Conservation (phyloP, 2,329 filamentous ascomycete species). For the Fusarium goolgardi region DNA sequence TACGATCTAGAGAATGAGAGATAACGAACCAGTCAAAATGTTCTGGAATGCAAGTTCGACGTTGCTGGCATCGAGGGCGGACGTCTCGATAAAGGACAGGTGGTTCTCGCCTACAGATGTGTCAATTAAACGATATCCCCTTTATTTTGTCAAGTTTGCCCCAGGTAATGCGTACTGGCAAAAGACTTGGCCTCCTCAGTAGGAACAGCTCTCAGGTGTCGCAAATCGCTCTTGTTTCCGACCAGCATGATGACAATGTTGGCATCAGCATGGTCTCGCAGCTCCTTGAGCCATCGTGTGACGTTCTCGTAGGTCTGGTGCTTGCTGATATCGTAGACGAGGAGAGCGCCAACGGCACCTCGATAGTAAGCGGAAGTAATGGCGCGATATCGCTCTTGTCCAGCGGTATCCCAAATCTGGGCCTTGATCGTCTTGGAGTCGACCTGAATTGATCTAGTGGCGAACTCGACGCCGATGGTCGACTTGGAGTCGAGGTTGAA, state of each 20-base stretch:
- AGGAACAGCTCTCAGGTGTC: slow-evolving; percentile 94
- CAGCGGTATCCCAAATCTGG: slow-evolving; percentile 99
- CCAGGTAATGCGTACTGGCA: slow-evolving; percentile 74
- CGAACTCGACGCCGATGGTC: slow-evolving; percentile 99
- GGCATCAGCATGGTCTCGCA: slow-evolving; percentile 96
- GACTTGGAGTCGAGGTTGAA: slow-evolving; percentile 99
- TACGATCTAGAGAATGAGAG: background rate
- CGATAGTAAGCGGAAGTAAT: slow-evolving; percentile 99
- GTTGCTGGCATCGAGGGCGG: slow-evolving; percentile 97
- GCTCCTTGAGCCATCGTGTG: slow-evolving; percentile 98
- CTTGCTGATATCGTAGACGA: slow-evolving; percentile 99
- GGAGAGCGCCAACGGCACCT: slow-evolving; percentile 93
- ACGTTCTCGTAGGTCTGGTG: slow-evolving; percentile 99
- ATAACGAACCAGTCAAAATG: slow-evolving; percentile 87
- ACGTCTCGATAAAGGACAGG: slow-evolving; percentile 99
- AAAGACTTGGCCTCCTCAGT: slow-evolving; percentile 98
- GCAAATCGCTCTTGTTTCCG: slow-evolving; percentile 99
- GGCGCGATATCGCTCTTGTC: slow-evolving; percentile 98
- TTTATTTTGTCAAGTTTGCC: slow-evolving; percentile 8
- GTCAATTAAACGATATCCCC: slow-evolving; percentile 31
- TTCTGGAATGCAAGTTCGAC: slow-evolving; percentile 99
- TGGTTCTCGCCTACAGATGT: slow-evolving; percentile 85
- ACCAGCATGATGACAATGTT: slow-evolving; percentile 99
- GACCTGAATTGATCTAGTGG: slow-evolving; percentile 97
- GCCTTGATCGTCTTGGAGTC: slow-evolving; percentile 99